These are phyloP conservation scores for Tetrapyrgos nigripes DNA, from an alignment of 1,284 basidiomycete species.

Conservation along the genomic window DNA sequence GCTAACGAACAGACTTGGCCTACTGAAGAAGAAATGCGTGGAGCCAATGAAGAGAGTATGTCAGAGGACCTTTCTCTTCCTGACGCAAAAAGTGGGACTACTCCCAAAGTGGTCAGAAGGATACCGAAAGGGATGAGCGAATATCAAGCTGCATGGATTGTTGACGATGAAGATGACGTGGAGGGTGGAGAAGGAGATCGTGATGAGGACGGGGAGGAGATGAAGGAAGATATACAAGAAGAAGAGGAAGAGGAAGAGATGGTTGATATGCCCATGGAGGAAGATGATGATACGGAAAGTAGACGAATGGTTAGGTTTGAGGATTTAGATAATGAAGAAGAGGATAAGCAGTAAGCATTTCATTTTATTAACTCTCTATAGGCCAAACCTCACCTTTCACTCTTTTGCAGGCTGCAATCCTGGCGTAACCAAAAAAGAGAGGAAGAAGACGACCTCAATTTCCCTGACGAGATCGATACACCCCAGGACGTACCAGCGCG, in stretches of 20 bases:
- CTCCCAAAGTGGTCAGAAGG: conserved; percentile 75
- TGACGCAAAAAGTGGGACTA: conserved; percentile 70
- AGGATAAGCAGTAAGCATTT: conserved; percentile 76
- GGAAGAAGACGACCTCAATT: conserved; percentile 82
- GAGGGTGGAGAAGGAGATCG: conserved; percentile 48
- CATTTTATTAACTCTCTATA: conserved; percentile 13
- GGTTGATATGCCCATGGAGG: conserved; percentile 35
- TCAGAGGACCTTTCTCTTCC: conserved; percentile 54
- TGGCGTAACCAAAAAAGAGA: conserved; percentile 75
- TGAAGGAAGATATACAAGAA: conserved; percentile 49
- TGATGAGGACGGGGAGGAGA: conserved; percentile 39
- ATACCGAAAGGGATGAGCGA: conserved; percentile 92
- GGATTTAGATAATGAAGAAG: conserved; percentile 85
- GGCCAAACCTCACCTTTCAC: background rate
- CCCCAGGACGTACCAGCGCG: conserved; percentile 87
- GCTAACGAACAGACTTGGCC: conserved; percentile 99
- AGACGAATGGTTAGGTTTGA: conserved; percentile 67
- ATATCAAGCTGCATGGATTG: conserved; percentile 94
- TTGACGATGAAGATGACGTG: conserved; percentile 76
- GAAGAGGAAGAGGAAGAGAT: conserved; percentile 53
- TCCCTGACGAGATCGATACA: conserved; percentile 99
- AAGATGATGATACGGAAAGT: conserved; percentile 74
- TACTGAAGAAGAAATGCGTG: conserved; percentile 93
- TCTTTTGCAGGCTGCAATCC: conserved; percentile 58
- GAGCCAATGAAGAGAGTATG: conserved; percentile 28